Percentiles rank a stretch among this genome's conserved stretches.
Evolutionary conservation across 139 green algal species (phyloP).

Genomic region (Trebouxia sp.): DNA sequence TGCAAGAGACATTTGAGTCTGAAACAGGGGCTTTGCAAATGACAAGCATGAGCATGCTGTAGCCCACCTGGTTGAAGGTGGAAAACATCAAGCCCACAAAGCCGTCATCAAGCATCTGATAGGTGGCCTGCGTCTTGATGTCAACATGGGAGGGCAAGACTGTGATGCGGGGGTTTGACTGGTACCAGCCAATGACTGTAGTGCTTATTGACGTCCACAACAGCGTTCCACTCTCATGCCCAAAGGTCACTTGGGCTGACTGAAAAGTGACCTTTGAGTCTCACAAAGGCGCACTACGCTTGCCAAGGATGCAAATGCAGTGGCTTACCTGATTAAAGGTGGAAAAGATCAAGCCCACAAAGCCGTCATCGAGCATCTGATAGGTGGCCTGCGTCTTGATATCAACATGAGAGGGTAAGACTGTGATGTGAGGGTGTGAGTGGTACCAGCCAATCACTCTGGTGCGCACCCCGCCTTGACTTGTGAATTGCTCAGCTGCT

Average conservation of each 20-base stretch:
- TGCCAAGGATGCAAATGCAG: not conserved
- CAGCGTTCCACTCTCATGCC: not conserved
- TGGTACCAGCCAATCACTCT: slow-evolving; percentile 87
- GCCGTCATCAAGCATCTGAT: slow-evolving; percentile 72
- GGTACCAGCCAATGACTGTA: no score
- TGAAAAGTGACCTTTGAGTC: not conserved
- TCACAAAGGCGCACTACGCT: not conserved
- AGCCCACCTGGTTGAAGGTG: slow-evolving; percentile 63
- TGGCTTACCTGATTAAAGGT: slow-evolving; percentile 64
- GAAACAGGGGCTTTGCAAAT: no score
- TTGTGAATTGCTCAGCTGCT: slow-evolving; percentile 66
- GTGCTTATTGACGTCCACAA: not conserved
- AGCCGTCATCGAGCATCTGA: slow-evolving; percentile 75
- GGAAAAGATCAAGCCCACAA: slow-evolving; percentile 83
- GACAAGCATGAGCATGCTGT: no score
- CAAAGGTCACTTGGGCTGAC: not conserved
- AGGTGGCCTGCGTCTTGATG: slow-evolving; percentile 76
- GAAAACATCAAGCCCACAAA: slow-evolving; percentile 85
- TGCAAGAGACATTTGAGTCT: no score
- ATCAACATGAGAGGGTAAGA: slow-evolving; percentile 80
- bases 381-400: slow-evolving; percentile 81
- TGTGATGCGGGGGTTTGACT: slow-evolving; percentile 86
- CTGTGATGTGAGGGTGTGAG: slow-evolving; percentile 86
- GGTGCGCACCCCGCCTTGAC: slow-evolving; percentile 49
- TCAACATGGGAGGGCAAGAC: slow-evolving; percentile 81